Percentiles rank a stretch among this genome's conserved stretches.
phyloP scores from a whole-genome alignment of 2,329 filamentous ascomycete species.

The Scedosporium apiospermum region DNA sequence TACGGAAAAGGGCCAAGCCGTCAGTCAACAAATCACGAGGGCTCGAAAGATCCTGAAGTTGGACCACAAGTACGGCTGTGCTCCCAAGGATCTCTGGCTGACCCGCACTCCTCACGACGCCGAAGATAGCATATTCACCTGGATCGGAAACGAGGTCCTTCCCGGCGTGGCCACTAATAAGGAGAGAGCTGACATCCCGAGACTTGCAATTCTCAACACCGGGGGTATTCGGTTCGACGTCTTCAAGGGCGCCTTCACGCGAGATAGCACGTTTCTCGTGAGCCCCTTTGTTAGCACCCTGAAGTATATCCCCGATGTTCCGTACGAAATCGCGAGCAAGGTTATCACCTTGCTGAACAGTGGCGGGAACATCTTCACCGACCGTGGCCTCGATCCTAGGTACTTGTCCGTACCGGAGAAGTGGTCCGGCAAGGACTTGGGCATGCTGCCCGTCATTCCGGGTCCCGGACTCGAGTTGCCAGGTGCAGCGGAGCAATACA shows the following conservation, averaged over 20 bases:
- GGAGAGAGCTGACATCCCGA: conserved; percentile 49
- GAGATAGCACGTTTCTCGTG: conserved; percentile 75
- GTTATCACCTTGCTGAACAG: conserved; percentile 53
- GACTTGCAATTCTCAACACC: conserved; percentile 74
- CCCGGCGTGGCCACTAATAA: conserved; percentile 54
- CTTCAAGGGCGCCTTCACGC: conserved; percentile 83
- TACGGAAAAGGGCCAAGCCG: conserved; percentile 64
- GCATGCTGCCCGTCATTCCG: background rate
- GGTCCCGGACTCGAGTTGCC: conserved; percentile 23
- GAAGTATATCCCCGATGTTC: conserved; percentile 68
- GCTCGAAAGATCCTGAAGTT: conserved; percentile 64
- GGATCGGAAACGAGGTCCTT: conserved; percentile 67
- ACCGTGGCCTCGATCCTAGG: conserved; percentile 27
- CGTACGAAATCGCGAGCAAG: conserved; percentile 63
- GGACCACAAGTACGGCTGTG: conserved; percentile 71
- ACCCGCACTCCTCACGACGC: conserved; percentile 65
- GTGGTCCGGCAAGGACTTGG: conserved; percentile 16
- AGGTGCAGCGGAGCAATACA: conserved; percentile 18
- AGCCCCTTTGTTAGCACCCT: conserved; percentile 82
- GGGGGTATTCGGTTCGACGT: conserved; percentile 93
- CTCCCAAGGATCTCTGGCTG: conserved; percentile 74
- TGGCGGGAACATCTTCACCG: conserved; percentile 37
- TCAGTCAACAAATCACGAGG: conserved; percentile 58
- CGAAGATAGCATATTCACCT: conserved; percentile 68
- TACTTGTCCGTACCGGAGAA: conserved; percentile 43